Evolutionary conservation across 306 rosid genomes (phyloP).

Genomic region (Lagenaria siceraria): DNA sequence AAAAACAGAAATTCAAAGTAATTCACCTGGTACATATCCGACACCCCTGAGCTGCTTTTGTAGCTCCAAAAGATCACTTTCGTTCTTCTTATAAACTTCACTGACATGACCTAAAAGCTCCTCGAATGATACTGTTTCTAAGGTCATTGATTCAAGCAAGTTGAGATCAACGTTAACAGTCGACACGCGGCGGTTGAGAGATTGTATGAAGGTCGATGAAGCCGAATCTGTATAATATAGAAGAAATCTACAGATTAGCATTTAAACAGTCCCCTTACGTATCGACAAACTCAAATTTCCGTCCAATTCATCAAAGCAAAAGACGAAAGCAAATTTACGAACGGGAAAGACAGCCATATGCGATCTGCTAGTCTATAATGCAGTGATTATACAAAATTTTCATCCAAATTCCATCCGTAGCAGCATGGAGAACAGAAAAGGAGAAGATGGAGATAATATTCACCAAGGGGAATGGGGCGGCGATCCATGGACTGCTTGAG

Average conservation of each 20-base stretch:
- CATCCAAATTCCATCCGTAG: not conserved
- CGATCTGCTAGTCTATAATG: not conserved
- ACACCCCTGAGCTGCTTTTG: conserved; percentile 32
- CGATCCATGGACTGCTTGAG: conserved; percentile 67
- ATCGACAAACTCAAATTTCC: not conserved
- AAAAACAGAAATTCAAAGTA: not conserved
- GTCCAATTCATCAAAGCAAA: not conserved
- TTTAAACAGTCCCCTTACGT: not conserved
- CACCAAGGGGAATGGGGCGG: conserved; percentile 84
- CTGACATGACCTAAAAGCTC: conserved; percentile 85
- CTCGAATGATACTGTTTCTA: conserved; percentile 72
- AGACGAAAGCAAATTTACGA: not conserved
- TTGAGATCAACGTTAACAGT: conserved; percentile 45
- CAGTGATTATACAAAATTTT: not conserved
- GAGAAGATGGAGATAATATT: not conserved
- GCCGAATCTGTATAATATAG: conserved; percentile 48
- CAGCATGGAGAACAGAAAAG: too few species aligned
- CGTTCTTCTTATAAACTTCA: conserved; percentile 65
- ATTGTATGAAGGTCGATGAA: conserved; percentile 61
- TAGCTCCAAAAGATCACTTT: conserved; percentile 31
- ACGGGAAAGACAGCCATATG: not conserved
- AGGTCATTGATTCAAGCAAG: conserved; percentile 60
- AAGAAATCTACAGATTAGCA: not conserved
- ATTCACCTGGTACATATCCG: conserved; percentile 44
- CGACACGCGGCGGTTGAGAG: conserved; percentile 65